Base-by-base conservation (phyloP, 805 yeast genomes). In the Sungouiella blattae region DNA sequence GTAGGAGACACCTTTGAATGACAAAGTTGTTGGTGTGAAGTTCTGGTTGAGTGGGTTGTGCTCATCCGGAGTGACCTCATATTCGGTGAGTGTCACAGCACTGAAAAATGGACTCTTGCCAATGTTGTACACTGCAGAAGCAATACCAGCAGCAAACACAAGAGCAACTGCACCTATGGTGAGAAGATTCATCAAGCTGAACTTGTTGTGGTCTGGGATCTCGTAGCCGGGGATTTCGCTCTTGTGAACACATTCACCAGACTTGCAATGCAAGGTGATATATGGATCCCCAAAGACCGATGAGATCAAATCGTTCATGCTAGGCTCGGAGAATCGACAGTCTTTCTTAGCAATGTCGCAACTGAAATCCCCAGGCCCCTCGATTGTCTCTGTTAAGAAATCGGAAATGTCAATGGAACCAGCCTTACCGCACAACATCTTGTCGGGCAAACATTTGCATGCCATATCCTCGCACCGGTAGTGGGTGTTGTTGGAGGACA, bases 371-470 rank as follows among this genome's bases (percentile, higher is more conserved):
- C 96, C 98, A 0, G 98, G 98, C 2, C 98, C 98, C 25, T 66
- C 67, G 41, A 93, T 88, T 4, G 95, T 85, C 54, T 89, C 93
- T 2, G 88, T 78, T 41, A 93, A 69, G 58, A 94, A 93, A 37
- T 91, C 98, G 1, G 95, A 82, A 20, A 93, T 86, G 60, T 93
- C 97, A 47, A 93, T 88, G 2, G 96, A 87, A 1, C 98, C 98
- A 6, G 78, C 74, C 50, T 87, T 84, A 24, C 98, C 98, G 67
- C 98, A 93, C 5, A 93, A 69, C 88, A 87, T 87, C 48, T 87
- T 75, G 16, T 78, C 98, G 1, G 98, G 96, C 22, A 91, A 69
- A 66, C 98, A 93, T 47, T 83, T 74, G 60, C 98, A 93, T n/a
- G 78, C 64, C 20, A 86, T 87, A 9, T 74, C 69, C 17, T 80